These are phyloP conservation scores for Pelomyxa schiedti DNA, from an alignment of 78 protist genomes.

Conservation along the genomic window DNA sequence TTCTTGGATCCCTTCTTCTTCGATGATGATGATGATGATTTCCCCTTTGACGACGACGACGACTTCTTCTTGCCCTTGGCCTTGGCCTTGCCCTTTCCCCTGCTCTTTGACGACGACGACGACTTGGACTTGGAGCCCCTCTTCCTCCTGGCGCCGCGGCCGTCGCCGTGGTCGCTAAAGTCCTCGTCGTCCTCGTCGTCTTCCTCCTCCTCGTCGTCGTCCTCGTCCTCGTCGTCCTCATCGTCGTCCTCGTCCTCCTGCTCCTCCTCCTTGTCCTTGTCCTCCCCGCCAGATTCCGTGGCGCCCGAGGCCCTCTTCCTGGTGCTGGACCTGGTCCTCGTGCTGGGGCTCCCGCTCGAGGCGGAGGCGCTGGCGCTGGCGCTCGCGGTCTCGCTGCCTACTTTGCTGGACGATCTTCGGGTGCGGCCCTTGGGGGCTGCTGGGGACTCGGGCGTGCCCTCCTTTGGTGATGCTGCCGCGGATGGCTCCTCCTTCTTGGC, in stretches of 20 bases:
- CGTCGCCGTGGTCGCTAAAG: neutral
- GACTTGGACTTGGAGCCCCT: neutral
- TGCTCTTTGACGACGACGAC: conserved; percentile 1
- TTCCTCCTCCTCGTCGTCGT: neutral
- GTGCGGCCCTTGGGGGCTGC: no score
- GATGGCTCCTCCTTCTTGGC: no score
- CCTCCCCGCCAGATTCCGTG: no score
- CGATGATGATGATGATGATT: neutral
- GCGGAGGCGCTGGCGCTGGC: no score
- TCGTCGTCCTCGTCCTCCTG: neutral
- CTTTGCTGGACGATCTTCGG: no score
- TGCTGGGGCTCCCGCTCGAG: no score
- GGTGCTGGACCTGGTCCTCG: no score
- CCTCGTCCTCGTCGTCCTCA: conserved; percentile 1
- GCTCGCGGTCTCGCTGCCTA: no score
- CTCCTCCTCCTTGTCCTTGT: no score
- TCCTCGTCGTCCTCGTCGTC: neutral
- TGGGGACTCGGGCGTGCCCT: no score
- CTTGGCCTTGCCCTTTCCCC: conserved; percentile 10
- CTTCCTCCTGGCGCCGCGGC: conserved; percentile 1
- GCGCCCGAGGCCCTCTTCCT: no score
- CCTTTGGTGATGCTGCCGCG: no score
- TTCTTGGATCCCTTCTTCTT: neutral
- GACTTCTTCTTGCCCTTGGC: conserved; percentile 19
- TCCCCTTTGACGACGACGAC: conserved; percentile 4